Conservation (phyloP, 1,139 yeast genomes). For the Taphrina pruni region DNA sequence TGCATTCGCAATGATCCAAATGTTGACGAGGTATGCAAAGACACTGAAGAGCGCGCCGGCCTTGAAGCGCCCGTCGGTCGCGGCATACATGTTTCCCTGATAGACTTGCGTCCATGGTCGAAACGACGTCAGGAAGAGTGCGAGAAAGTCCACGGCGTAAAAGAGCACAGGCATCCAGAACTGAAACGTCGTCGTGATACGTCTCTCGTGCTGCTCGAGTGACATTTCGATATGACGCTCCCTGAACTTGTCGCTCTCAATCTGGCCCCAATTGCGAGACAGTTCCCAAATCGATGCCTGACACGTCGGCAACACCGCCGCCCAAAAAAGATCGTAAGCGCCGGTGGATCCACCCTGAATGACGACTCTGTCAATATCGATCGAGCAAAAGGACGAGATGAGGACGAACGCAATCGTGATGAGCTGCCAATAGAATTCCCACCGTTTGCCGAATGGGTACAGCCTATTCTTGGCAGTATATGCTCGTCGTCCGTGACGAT, state of each 20-base stretch:
- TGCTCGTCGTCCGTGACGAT: slow-evolving; percentile 35
- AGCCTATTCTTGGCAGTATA: slow-evolving; percentile 30
- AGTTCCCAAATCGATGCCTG: slow-evolving; percentile 39
- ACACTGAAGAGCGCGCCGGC: slow-evolving; percentile 34
- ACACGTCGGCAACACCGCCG: slow-evolving; percentile 28
- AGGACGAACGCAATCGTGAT: slow-evolving; percentile 27
- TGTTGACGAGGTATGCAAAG: slow-evolving; percentile 29
- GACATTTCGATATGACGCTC: slow-evolving; percentile 27
- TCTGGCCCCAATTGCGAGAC: slow-evolving; percentile 39
- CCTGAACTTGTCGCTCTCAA: slow-evolving; percentile 30
- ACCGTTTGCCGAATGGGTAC: slow-evolving; percentile 36
- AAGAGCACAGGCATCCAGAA: slow-evolving; percentile 37
- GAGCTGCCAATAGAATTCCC: slow-evolving; percentile 40
- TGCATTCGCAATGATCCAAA: slow-evolving; percentile 23
- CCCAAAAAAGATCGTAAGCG: slow-evolving; percentile 32
- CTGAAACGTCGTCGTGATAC: slow-evolving; percentile 33
- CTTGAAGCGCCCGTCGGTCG: slow-evolving; percentile 40
- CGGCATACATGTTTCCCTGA: slow-evolving; percentile 27
- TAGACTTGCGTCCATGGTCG: slow-evolving; percentile 36
- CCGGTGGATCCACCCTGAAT: slow-evolving; percentile 26
- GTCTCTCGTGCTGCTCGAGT: slow-evolving; percentile 27
- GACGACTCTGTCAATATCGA: slow-evolving; percentile 38
- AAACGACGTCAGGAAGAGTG: slow-evolving; percentile 27
- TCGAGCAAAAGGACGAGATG: slow-evolving; percentile 30
- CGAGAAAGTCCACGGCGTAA: slow-evolving; percentile 35